Conservation (phyloP, 2,329 filamentous ascomycete species). For the Aspergillus vadensis region DNA sequence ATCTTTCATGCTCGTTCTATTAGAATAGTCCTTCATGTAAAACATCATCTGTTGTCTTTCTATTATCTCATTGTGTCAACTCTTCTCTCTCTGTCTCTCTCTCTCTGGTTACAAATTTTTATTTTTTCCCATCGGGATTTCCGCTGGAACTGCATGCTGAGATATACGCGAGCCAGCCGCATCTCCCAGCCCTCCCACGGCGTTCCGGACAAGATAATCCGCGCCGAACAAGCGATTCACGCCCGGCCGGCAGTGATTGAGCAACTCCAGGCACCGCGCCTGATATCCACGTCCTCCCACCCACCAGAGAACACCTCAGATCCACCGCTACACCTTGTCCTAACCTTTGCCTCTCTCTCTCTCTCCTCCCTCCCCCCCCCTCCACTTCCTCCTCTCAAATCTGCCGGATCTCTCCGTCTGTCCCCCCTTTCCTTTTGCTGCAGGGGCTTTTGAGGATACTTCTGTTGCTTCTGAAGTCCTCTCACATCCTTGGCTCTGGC, state of each 20-base stretch:
- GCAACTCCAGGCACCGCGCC: slow-evolving; percentile 30
- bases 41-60: not conserved
- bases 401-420: slow-evolving; percentile 21
- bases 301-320: slow-evolving; percentile 30
- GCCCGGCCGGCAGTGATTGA: slow-evolving; percentile 28
- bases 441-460: slow-evolving; percentile 13
- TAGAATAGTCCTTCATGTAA: not conserved
- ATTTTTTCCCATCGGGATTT: slow-evolving; percentile 16
- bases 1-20: no score
- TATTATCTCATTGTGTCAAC: not conserved
- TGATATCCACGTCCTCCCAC: slow-evolving; percentile 28
- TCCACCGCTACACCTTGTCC: slow-evolving; percentile 30
- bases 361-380: slow-evolving; percentile 12
- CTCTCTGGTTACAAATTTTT: not conserved
- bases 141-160: slow-evolving; percentile 33
- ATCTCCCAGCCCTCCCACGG: slow-evolving; percentile 36
- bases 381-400: slow-evolving; percentile 14
- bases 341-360: slow-evolving; percentile 19
- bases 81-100: no score
- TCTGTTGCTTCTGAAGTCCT: slow-evolving; percentile 13
- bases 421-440: slow-evolving; percentile 18
- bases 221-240: slow-evolving; percentile 43
- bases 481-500: slow-evolving; percentile 8
- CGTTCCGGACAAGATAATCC: slow-evolving; percentile 35
- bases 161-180: slow-evolving; percentile 37